Conservation (phyloP, 1,284 basidiomycete genomes). For the Tilletia caries region DNA sequence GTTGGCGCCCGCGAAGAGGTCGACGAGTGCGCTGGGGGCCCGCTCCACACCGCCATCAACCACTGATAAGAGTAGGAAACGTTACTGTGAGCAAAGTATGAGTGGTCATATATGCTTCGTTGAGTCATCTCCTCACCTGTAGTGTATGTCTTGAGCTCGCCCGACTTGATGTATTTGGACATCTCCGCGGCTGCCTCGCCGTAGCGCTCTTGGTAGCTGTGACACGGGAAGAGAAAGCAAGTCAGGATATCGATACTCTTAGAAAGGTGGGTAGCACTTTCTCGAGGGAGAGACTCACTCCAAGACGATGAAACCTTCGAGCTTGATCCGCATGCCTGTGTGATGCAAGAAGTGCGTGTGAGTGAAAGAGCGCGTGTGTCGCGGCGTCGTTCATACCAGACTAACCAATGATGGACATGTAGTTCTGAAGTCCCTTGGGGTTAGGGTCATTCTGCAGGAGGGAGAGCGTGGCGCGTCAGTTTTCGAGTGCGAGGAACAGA, state of each 20-base stretch:
- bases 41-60: slow-evolving; percentile 28
- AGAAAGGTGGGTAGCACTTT: background rate
- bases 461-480: slow-evolving; percentile 15
- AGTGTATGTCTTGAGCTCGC: slow-evolving; percentile 70
- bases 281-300: slow-evolving; percentile 21
- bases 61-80: slow-evolving; percentile 24
- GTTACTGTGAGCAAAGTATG: background rate
- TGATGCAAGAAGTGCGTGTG: background rate
- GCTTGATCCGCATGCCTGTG: slow-evolving; percentile 65
- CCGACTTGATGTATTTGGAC: slow-evolving; percentile 60
- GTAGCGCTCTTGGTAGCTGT: slow-evolving; percentile 22
- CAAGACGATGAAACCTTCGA: slow-evolving; percentile 67
- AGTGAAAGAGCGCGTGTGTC: no score
- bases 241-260: background rate
- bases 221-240: background rate
- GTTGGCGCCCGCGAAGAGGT: slow-evolving; percentile 40
- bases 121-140: slow-evolving; percentile 3
- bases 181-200: slow-evolving; percentile 55
- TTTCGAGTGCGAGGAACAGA: no score
- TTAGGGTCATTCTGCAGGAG: slow-evolving; percentile 41
- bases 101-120: background rate
- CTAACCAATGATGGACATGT: slow-evolving; percentile 62
- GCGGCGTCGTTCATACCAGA: background rate
- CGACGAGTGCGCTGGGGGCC: slow-evolving; percentile 31
- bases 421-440: slow-evolving; percentile 54